Base-by-base conservation (phyloP, 1,284 basidiomycete genomes). In the Kwoniella shivajii region DNA sequence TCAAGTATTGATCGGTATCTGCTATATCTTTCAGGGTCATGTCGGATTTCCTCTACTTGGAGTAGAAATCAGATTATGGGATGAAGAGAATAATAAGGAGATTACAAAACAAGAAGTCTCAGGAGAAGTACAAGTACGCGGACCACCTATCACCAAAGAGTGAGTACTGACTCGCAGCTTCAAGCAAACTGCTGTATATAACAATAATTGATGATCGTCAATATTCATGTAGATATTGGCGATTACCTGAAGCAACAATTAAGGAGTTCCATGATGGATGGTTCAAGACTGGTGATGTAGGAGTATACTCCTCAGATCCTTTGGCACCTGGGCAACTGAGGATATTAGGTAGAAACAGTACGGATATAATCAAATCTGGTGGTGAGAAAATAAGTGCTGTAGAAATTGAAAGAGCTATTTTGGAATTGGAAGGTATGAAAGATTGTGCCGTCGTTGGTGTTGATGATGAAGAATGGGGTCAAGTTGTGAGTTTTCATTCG, bases 261-360 rank as follows among this genome's bases (percentile, higher is more conserved):
- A 67, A 68, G 30, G 71, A 72, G 50, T 71, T 72, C 50, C 49
- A 52, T 14, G 62, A 68, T 41, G 67, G 71, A 30, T 78, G 75
- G 75, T 78, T 78, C 64, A 75, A 73, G 60, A 73, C 76, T 4
- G 76, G 76, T 30, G 76, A 78, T 53, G 68, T 78, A 31, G 76
- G 64, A 2, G 61, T 74, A 13, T 63, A 63, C 16, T 65, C 66
- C 1, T 57, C 60, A 7, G 64, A 55, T 11, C 16, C 55, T 1
- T 56, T 49, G 26, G 61, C 65, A 18, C 44, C 54, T 11, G 71
- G 67, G 13, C 67, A 68, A 31, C 65, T 63, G 39, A 65, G 63
- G 29, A 68, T 77, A 39, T 61, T 75, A 9, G 75, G 75, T 0
- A 55, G 75, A 9, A 65, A 47, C 22, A 65, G 60, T 22, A 69